Conservation (phyloP, 2,329 filamentous ascomycete genomes). For the Thielaviopsis punctulata region DNA sequence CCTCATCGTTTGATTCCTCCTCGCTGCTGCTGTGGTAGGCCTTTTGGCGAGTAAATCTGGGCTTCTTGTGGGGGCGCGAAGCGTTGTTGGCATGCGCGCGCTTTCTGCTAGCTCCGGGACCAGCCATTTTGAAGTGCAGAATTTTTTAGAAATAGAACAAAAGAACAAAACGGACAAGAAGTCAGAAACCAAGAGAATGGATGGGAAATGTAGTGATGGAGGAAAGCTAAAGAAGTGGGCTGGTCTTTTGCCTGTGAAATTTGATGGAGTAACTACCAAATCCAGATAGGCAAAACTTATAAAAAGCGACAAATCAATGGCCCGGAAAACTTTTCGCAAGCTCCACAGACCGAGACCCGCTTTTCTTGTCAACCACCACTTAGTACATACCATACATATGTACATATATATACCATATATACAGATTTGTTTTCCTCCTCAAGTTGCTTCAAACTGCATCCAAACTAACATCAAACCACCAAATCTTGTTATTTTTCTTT, state of each 20-base stretch:
- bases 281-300: not conserved
- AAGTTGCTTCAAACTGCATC: not conserved
- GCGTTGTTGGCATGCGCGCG: constrained; percentile 19
- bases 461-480: not conserved
- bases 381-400: no score
- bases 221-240: no score
- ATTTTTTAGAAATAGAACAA: not conserved
- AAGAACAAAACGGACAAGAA: not conserved
- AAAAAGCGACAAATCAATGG: not conserved
- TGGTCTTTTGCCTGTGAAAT: no score
- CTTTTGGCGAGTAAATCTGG: constrained; percentile 18
- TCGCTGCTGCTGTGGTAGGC: constrained; percentile 38
- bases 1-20: constrained; percentile 22
- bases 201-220: no score
- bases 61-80: constrained; percentile 31
- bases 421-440: no score
- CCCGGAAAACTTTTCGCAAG: not conserved
- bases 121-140: constrained; percentile 5
- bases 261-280: not conserved
- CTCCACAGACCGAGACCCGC: not conserved
- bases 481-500: no score
- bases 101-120: constrained; percentile 17
- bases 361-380: not conserved
- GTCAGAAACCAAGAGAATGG: no score
- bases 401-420: no score